Base-by-base conservation (phyloP, 495 filamentous ascomycete species). In the Neurospora sp. region DNA sequence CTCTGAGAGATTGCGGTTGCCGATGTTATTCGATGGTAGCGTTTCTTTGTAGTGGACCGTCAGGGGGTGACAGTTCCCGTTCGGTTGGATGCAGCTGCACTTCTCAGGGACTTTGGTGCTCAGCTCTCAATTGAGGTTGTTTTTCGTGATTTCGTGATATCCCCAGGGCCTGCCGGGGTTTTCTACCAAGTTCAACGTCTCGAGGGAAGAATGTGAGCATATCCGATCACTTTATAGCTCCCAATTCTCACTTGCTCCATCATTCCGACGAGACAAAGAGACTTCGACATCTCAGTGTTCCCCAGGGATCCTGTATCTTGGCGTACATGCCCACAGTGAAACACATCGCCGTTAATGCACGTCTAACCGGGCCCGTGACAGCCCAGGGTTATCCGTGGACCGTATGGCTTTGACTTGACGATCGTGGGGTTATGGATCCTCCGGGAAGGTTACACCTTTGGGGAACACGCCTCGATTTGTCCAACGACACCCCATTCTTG, bases 301-400 rank as follows among this genome's bases (percentile, higher is more conserved):
- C 27, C 54, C 12, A 66, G 54, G 35, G 70, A 62, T 42, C 46
- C 70, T 48, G 71, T 72, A 40, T 69, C 70, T 71, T 73, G 42
- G 75, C 75, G 75, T 59, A 70, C 40, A 77, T 72, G 72, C 72
- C 59, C 76, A 77, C 44, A 37, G 74, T 77, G 76, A 77, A 77
- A 77, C 76, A 66, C 44, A 54, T 66, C 27, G 54, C 27, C 23
- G 12, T 66, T 5, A 66, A 66, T 66, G 54, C 54, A 35, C 54
- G 54, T 18, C 27, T 35, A 35, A 31, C 23, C 27, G 27, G 54
- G 14, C 12, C 54, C 23, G 31, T 35, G 54, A 37, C 27, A 66
- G 27, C 54, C 54, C 27, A 66, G 54, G 54, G 54, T 66, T 66
- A 35, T 66, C 54, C 23, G 14, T 66, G 27, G 31, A 14, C 27